Percentiles rank a stretch among this genome's conserved stretches.
phyloP scores from a whole-genome alignment of 2,329 filamentous ascomycete species.

The Neonectria ditissima region DNA sequence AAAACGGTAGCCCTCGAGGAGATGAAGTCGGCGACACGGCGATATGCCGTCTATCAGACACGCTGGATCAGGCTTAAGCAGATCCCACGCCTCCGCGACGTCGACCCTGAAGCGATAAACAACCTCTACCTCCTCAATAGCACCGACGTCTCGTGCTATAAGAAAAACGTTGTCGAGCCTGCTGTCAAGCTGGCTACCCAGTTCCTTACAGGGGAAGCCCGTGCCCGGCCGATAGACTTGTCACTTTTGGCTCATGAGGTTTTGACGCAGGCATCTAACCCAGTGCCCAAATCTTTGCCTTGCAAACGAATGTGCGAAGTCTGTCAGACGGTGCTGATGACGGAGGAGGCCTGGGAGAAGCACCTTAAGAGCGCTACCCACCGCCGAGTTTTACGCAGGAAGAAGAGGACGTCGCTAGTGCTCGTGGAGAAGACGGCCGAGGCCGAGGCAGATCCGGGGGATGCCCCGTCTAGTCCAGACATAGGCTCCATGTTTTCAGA shows the following conservation, averaged over 20 bases:
- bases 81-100: slow-evolving; percentile 72
- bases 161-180: slow-evolving; percentile 71
- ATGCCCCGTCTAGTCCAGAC: slow-evolving; percentile 44
- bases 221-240: slow-evolving; percentile 63
- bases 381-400: slow-evolving; percentile 49
- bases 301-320: slow-evolving; percentile 75
- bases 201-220: slow-evolving; percentile 70
- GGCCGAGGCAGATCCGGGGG: slow-evolving; percentile 14
- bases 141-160: slow-evolving; percentile 74
- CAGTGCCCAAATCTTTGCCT: slow-evolving; percentile 64
- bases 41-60: slow-evolving; percentile 87
- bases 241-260: slow-evolving; percentile 64
- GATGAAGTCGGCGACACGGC: slow-evolving; percentile 85
- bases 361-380: slow-evolving; percentile 55
- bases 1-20: slow-evolving; percentile 73
- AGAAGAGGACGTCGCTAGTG: slow-evolving; percentile 53
- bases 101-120: slow-evolving; percentile 61
- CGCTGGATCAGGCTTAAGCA: slow-evolving; percentile 90
- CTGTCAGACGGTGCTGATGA: slow-evolving; percentile 74
- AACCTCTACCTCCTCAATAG: slow-evolving; percentile 85
- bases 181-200: slow-evolving; percentile 70
- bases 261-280: slow-evolving; percentile 62
- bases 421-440: slow-evolving; percentile 39
- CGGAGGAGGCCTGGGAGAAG: slow-evolving; percentile 61
- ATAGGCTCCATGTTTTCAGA: slow-evolving; percentile 45